Evolutionary conservation across 169 alveolate species (phyloP), one percentile per base, ranked within the genome.

Genomic region (Cryptosporidium bovis): DNA sequence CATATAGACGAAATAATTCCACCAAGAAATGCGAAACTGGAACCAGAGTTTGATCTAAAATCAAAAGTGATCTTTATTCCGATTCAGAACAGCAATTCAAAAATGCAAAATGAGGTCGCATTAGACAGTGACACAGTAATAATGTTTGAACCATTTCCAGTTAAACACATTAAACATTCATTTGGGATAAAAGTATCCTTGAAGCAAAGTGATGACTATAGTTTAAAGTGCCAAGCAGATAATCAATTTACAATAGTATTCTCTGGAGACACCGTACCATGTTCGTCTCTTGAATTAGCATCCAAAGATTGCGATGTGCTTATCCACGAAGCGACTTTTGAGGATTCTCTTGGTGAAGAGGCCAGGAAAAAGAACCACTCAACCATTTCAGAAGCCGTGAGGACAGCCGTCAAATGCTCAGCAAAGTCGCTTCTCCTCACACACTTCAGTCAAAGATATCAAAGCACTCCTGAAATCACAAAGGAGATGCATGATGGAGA

Each of bases 261-360:
- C 82, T 95, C 98, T 50, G 98, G 98, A 34, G 98, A 96, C 87
- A 95, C 98, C 46, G 66, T 96, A 34, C 98, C 98, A 0, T 95
- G 97, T 90, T 90, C 85, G 58, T 92, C 91, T 82, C 91, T 95
- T 53, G 93, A 90, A 67, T 85, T 65, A 50, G 92, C 91, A 67
- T 93, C 98, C 20, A 91, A 82, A 84, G 84, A 91, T 60, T 94
- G 96, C 36, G 94, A 95, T 53, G 66, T 95, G 16, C 94, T 96
- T 84, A 94, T 96, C 34, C 98, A 96, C 82, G 98, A 96, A 82
- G 97, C 97, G 7, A 94, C 98, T 4, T 96, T 96, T 85, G 96
- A 94, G 87, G 91, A 91, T 66, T 90, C 77, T 29, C 65, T 93
- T 82, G 58, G 34, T 1, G 64, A 69, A 48, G 96, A 95, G 83